These are phyloP conservation scores for Candida ficus DNA, from an alignment of 805 yeast genomes.

Conservation along the genomic window DNA sequence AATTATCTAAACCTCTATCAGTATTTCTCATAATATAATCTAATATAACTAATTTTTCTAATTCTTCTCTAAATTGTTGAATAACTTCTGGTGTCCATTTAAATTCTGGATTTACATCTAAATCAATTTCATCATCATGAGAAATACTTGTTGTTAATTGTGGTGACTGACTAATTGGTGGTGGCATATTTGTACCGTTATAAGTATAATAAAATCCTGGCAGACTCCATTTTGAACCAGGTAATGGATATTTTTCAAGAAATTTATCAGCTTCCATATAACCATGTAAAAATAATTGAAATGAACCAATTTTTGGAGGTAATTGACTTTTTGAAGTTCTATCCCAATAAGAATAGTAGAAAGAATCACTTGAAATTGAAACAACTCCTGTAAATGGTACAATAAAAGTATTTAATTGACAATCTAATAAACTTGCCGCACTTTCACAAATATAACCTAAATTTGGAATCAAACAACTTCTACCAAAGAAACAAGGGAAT, in stretches of 20 bases:
- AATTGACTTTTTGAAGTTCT: constrained; percentile 18
- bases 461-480: constrained; percentile 68
- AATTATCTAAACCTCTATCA: constrained; percentile 68
- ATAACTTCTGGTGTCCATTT: constrained; percentile 49
- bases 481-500: constrained; percentile 73
- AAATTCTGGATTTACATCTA: constrained; percentile 28
- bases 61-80: constrained; percentile 49
- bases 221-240: constrained; percentile 31
- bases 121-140: constrained; percentile 2
- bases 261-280: constrained; percentile 60
- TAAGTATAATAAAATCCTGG: constrained; percentile 9
- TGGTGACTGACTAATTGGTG: neutral
- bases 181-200: neutral
- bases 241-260: constrained; percentile 51
- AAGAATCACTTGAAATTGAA: constrained; percentile 21
- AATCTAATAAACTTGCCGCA: constrained; percentile 64
- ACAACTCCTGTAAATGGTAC: constrained; percentile 66
- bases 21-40: constrained; percentile 74
- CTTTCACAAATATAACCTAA: constrained; percentile 68
- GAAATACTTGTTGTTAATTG: neutral
- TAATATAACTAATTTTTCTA: constrained; percentile 64
- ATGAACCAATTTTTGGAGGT: constrained; percentile 55
- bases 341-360: constrained; percentile 48
- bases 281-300: constrained; percentile 55
- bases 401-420: constrained; percentile 50